Percentiles rank a stretch among this genome's conserved stretches.
These are phyloP conservation scores for Metschnikowia noctiluminum DNA, from an alignment of 805 yeast genomes.

Conservation along the genomic window DNA sequence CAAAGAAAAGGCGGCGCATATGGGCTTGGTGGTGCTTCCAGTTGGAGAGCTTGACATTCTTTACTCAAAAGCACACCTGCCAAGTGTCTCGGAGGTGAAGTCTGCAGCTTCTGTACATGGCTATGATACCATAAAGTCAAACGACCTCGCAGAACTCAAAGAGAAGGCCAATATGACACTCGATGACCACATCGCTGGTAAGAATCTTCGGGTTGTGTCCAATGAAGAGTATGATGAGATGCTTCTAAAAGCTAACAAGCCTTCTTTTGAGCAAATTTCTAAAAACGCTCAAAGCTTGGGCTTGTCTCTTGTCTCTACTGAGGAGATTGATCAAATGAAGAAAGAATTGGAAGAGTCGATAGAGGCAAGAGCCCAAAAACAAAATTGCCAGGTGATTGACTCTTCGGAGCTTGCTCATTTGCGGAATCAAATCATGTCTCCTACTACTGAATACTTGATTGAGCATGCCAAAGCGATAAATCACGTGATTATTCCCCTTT, in stretches of 20 bases:
- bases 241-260: slow-evolving; percentile 19
- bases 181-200: slow-evolving; percentile 14
- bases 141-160: slow-evolving; percentile 6
- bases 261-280: slow-evolving; percentile 26
- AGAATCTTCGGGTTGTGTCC: slow-evolving; percentile 8
- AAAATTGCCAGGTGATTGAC: slow-evolving; percentile 3
- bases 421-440: slow-evolving; percentile 1
- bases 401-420: slow-evolving; percentile 4
- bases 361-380: slow-evolving; percentile 7
- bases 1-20: slow-evolving; percentile 19
- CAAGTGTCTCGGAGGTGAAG: slow-evolving; percentile 7
- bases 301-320: slow-evolving; percentile 24
- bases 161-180: slow-evolving; percentile 12
- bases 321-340: slow-evolving; percentile 21
- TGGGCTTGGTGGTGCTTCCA: slow-evolving; percentile 13
- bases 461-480: slow-evolving; percentile 2
- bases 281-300: slow-evolving; percentile 28
- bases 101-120: slow-evolving; percentile 11
- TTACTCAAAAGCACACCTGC: slow-evolving; percentile 9
- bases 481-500: slow-evolving; percentile 1
- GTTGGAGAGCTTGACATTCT: slow-evolving; percentile 13
- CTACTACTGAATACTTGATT: slow-evolving; percentile 2
- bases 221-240: slow-evolving; percentile 23
- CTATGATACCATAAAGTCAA: slow-evolving; percentile 4
- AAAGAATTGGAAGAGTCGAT: slow-evolving; percentile 4